These are phyloP conservation scores for Endoconidiophora polonica DNA, from an alignment of 2,329 filamentous ascomycete species.

Conservation along the genomic window DNA sequence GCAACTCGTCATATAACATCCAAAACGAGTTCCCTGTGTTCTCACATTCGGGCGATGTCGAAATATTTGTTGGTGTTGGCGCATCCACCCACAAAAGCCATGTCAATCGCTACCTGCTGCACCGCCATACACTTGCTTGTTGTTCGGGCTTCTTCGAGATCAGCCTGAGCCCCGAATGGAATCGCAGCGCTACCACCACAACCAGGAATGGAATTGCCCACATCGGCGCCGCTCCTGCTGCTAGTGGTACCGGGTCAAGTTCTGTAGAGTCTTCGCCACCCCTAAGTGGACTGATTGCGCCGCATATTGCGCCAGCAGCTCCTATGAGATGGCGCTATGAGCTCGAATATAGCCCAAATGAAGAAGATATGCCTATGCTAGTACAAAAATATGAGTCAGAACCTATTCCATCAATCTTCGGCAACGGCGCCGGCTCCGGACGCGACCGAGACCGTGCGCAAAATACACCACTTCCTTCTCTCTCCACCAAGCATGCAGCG, in stretches of 20 bases:
- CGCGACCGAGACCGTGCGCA: too few species aligned
- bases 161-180: conserved; percentile 67
- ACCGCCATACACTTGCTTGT: conserved; percentile 71
- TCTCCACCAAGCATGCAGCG: neutral
- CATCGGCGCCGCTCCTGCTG: neutral
- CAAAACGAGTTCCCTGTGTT: conserved; percentile 92
- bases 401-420: conserved; percentile 25
- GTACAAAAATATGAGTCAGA: conserved; percentile 51
- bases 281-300: too few species aligned
- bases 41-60: conserved; percentile 77
- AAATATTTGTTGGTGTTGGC: conserved; percentile 59
- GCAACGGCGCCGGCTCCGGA: conserved; percentile 15
- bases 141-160: conserved; percentile 91
- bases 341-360: conserved; percentile 56
- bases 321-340: conserved; percentile 63
- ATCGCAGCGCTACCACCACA: conserved; percentile 23
- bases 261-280: neutral
- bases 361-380: conserved; percentile 71
- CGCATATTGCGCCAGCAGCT: neutral
- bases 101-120: conserved; percentile 73
- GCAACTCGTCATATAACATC: conserved; percentile 48
- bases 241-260: neutral
- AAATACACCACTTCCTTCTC: conserved; percentile 10
- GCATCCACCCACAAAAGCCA: conserved; percentile 26
- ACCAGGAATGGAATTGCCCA: neutral